Conservation (phyloP, 352 stramenopile species). For the Blastocystis sp. region DNA sequence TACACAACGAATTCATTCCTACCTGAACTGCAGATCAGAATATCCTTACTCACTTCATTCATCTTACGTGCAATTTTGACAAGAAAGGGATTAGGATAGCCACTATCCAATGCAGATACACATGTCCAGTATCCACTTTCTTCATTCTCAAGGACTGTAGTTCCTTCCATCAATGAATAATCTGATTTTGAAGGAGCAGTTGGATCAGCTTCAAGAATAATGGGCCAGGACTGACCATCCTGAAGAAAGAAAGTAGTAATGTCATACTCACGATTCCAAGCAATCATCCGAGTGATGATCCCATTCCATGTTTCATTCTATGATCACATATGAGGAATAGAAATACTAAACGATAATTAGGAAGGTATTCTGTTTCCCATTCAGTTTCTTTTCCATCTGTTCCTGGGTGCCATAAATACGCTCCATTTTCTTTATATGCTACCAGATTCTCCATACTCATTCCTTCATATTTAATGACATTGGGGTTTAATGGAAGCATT, state of each 20-base stretch:
- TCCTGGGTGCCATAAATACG: not conserved
- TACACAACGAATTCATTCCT: not conserved
- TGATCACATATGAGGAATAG: not conserved
- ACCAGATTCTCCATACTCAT: not conserved
- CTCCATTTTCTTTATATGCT: not conserved
- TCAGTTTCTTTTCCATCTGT: constrained; percentile 57
- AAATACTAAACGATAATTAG: constrained; percentile 46
- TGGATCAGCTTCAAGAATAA: constrained; percentile 41
- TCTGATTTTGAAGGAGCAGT: not conserved
- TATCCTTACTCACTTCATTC: not conserved
- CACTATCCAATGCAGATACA: not conserved
- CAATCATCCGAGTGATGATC: not conserved
- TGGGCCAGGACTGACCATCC: constrained; percentile 41
- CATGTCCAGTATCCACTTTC: constrained; percentile 57
- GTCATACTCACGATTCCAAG: not conserved
- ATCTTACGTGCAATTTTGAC: constrained; percentile 44
- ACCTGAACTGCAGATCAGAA: constrained; percentile 29
- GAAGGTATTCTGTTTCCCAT: constrained; percentile 33
- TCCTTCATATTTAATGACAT: not conserved
- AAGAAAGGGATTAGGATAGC: constrained; percentile 49
- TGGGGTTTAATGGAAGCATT: constrained; percentile 28
- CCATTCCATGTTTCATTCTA: constrained; percentile 40
- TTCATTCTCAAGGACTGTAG: constrained; percentile 1
- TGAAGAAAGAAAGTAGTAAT: constrained; percentile 34
- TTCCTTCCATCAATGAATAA: not conserved